Evolutionary conservation across 2,329 filamentous ascomycete species (phyloP).

Genomic region (Ceratocystis papillata): DNA sequence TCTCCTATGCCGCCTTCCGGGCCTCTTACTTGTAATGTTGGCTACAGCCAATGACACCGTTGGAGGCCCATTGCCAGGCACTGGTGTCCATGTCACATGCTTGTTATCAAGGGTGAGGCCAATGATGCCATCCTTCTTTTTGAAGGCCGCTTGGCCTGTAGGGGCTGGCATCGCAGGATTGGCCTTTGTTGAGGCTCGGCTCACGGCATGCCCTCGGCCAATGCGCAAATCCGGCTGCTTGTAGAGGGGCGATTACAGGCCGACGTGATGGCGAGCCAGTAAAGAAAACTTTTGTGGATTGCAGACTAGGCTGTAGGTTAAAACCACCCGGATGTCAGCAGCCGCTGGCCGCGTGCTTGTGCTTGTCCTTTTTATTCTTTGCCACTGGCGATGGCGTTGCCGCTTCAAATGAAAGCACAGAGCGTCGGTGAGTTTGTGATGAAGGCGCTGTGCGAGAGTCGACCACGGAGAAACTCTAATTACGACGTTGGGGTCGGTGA

Average conservation of each 20-base stretch:
- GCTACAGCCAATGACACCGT: constrained; percentile 58
- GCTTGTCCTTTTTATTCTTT: not conserved
- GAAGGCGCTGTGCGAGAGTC: not conserved
- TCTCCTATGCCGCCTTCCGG: not conserved
- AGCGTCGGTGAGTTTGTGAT: not conserved
- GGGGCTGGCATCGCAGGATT: constrained; percentile 44
- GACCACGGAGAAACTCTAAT: not conserved
- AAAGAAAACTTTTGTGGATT: too few species aligned
- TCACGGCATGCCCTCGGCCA: constrained; percentile 10
- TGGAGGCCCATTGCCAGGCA: constrained; percentile 50
- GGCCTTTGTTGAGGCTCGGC: constrained; percentile 1
- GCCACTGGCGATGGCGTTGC: not conserved
- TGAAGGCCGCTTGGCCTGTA: constrained; percentile 65
- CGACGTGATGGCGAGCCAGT: not conserved
- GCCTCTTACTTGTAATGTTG: constrained; percentile 65
- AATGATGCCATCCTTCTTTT: constrained; percentile 88
- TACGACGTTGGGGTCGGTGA: not conserved
- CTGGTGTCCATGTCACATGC: constrained; percentile 71
- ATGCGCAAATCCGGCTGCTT: not conserved
- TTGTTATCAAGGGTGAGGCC: constrained; percentile 62
- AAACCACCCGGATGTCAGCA: too few species aligned
- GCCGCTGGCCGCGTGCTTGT: too few species aligned
- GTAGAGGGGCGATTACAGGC: not conserved
- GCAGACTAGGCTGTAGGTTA: too few species aligned
- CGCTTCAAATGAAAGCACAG: not conserved